Evolutionary conservation across 352 stramenopile genomes (phyloP).

Genomic region (Globisporangium megalacanthum): DNA sequence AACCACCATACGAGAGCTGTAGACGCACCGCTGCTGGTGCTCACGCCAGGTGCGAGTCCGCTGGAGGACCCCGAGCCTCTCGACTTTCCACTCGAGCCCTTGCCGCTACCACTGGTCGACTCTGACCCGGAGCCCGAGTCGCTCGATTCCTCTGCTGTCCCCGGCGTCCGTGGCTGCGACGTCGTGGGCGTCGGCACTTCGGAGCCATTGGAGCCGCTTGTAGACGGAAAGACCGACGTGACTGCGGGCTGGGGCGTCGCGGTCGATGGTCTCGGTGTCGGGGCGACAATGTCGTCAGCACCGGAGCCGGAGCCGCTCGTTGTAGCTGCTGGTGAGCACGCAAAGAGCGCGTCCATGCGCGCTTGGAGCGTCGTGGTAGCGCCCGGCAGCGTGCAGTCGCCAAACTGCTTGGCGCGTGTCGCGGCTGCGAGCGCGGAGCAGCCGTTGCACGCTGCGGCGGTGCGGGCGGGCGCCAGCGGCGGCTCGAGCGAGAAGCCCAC

Average conservation of each 20-base stretch:
- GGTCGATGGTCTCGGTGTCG: background rate
- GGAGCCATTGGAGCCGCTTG: background rate
- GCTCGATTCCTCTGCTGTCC: background rate
- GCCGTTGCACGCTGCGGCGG: background rate
- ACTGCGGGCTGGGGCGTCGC: background rate
- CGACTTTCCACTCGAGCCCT: background rate
- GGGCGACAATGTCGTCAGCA: background rate
- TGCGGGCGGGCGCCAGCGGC: background rate
- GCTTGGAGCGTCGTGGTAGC: background rate
- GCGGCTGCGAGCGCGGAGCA: background rate
- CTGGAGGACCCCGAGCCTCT: background rate
- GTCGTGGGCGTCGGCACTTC: background rate
- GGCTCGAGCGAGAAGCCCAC: constrained; percentile 1
- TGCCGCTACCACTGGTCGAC: background rate
- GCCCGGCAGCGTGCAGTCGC: constrained; percentile 1
- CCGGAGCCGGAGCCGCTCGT: constrained; percentile 1
- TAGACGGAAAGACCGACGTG: background rate
- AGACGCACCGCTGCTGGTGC: background rate
- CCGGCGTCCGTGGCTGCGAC: background rate
- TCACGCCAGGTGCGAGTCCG: background rate
- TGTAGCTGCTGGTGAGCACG: background rate
- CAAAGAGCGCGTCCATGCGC: background rate
- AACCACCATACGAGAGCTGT: background rate
- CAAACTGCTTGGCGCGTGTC: background rate
- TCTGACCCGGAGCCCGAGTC: background rate